These are phyloP conservation scores for Sisymbrium irio DNA, from an alignment of 345 rosid species.

Conservation along the genomic window DNA sequence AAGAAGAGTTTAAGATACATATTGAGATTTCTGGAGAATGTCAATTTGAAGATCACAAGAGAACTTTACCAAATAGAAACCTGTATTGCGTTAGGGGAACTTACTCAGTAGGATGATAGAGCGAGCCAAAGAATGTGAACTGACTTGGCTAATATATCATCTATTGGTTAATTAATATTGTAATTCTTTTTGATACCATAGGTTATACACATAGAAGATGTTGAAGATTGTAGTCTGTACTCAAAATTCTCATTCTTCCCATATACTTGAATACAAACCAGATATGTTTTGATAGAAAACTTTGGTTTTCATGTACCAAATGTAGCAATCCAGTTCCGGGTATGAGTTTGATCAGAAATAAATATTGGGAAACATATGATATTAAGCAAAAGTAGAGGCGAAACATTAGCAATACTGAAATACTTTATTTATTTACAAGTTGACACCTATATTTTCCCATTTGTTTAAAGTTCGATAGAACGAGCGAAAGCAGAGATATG, in stretches of 20 bases:
- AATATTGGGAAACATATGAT: not conserved
- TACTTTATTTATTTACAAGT: too few species aligned
- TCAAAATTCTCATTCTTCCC: not conserved
- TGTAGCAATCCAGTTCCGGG: not conserved
- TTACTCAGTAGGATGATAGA: slow-evolving; percentile 30
- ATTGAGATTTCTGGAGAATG: slow-evolving; percentile 35
- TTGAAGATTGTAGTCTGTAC: not conserved
- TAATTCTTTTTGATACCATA: not conserved
- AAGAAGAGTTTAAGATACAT: slow-evolving; percentile 31
- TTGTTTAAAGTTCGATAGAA: slow-evolving; percentile 15
- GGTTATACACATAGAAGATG: slow-evolving; percentile 6
- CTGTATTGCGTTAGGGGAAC: slow-evolving; percentile 54
- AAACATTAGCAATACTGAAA: too few species aligned
- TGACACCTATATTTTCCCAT: not conserved
- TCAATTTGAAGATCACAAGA: slow-evolving; percentile 45
- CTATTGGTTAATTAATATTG: not conserved
- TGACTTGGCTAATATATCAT: not conserved
- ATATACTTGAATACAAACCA: slow-evolving; percentile 13
- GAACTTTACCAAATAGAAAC: slow-evolving; percentile 42
- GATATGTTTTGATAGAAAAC: not conserved
- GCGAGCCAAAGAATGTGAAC: too few species aligned
- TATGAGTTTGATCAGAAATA: not conserved
- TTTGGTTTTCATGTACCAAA: not conserved
- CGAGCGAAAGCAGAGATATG: not conserved
- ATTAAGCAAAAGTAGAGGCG: not conserved